Base-by-base conservation (phyloP, 2,329 filamentous ascomycete species). In the Claviceps sp. region DNA sequence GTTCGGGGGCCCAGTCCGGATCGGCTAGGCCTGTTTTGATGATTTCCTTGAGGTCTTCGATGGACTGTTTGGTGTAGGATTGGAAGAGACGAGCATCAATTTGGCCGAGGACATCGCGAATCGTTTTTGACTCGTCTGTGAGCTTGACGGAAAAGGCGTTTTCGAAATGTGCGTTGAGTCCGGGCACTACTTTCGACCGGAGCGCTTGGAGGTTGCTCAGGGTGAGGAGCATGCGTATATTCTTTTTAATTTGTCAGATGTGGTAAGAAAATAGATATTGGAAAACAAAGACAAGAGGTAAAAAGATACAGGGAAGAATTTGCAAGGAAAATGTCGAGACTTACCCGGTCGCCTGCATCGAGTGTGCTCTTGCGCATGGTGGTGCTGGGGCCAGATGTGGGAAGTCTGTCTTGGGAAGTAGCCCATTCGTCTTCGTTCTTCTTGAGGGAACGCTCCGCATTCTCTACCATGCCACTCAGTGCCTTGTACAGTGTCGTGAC, bases 381-480 rank as follows among this genome's bases (percentile, higher is more conserved):
- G n/a, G 51, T 47, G n/a, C 37, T 47, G 34, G 53, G 40, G 2
- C 48, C 48, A 18, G 64, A 60, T 13, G 64, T 59, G 7, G 71
- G 65, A 40, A 70, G 67, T 6, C 66, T 63, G 14, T 77, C 74
- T 18, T 64, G 60, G 16, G 76, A 72, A 3, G 72, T 71, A 0
- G 72, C 76, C 78, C 78, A 82, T 52, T 81, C 77, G 54, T 81
- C 77, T 46, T 84, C 81, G 1, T 79, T 71, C 58, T 80, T 81
- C 58, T 82, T 79, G 14, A 82, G 67, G 3, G 83, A 78, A 53
- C 82, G 81, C 68, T 97, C 89, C 3, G 93, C 91, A 66, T 95
- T 97, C 68, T 97, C 93, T 1, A 98, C 89, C 82, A 98, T 91
- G 22, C 91, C 93, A 60, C 88, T 94, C 40, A 98, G 71, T 6